These are phyloP conservation scores for Spencermartinsiella ligniputridi DNA, from an alignment of 1,139 yeast species.

Conservation along the genomic window DNA sequence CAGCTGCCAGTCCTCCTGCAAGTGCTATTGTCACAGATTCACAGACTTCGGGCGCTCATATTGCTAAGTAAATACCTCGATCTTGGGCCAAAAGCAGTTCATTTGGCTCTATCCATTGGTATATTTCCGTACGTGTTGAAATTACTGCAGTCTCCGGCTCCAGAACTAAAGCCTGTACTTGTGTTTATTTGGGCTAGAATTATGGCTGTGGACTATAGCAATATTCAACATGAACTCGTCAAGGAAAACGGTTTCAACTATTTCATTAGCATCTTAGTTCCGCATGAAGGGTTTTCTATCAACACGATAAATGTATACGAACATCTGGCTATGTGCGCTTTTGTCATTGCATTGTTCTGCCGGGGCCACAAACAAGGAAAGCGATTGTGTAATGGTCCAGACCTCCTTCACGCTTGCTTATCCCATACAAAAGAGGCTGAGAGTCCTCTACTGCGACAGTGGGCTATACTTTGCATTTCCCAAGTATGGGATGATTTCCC, in stretches of 20 bases:
- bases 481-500: slow-evolving; percentile 71
- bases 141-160: slow-evolving; percentile 89
- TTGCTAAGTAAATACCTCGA: slow-evolving; percentile 81
- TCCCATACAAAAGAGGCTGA: slow-evolving; percentile 67
- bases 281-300: slow-evolving; percentile 36
- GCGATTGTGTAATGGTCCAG: slow-evolving; percentile 69
- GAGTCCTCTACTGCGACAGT: slow-evolving; percentile 81
- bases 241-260: slow-evolving; percentile 90
- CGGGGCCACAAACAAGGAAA: slow-evolving; percentile 79
- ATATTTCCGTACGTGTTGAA: slow-evolving; percentile 93
- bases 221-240: slow-evolving; percentile 86
- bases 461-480: slow-evolving; percentile 80
- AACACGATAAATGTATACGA: slow-evolving; percentile 45
- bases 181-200: slow-evolving; percentile 97
- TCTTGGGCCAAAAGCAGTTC: slow-evolving; percentile 97
- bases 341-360: slow-evolving; percentile 78
- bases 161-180: slow-evolving; percentile 87
- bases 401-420: slow-evolving; percentile 64
- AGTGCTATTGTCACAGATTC: slow-evolving; percentile 89
- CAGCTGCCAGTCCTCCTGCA: slow-evolving; percentile 92
- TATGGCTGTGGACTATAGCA: slow-evolving; percentile 88
- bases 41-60: slow-evolving; percentile 82
- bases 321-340: slow-evolving; percentile 94
- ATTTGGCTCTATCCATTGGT: slow-evolving; percentile 86
- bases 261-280: slow-evolving; percentile 69